Evolutionary conservation across 345 rosid species (phyloP).

Genomic region (Adansonia digitata): DNA sequence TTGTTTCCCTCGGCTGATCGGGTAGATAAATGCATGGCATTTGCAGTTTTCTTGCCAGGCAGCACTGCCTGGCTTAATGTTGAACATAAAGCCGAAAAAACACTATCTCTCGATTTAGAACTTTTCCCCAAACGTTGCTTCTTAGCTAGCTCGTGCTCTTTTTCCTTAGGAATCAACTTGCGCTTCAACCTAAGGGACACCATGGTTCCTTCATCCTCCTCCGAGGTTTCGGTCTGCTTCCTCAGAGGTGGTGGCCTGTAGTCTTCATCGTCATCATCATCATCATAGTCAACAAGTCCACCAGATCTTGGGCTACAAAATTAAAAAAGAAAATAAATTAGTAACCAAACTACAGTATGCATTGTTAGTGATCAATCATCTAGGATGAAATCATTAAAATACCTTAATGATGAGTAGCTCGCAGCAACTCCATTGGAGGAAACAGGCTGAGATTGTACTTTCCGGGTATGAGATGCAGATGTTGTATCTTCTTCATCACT

Average conservation of each 20-base stretch:
- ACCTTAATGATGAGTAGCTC: constrained; percentile 56
- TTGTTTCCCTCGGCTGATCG: constrained; percentile 30
- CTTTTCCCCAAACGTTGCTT: constrained; percentile 58
- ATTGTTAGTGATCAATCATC: not conserved
- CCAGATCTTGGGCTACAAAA: constrained; percentile 57
- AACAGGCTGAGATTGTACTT: constrained; percentile 48
- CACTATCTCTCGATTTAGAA: constrained; percentile 53
- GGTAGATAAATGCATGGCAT: constrained; percentile 23
- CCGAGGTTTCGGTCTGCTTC: constrained; percentile 54
- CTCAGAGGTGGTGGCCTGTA: constrained; percentile 71
- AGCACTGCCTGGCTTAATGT: constrained; percentile 82
- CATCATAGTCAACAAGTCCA: constrained; percentile 94
- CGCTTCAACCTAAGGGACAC: constrained; percentile 66
- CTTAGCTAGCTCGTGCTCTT: constrained; percentile 55
- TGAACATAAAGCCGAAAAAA: constrained; percentile 78
- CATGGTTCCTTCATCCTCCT: constrained; percentile 68
- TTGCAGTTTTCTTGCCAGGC: constrained; percentile 52
- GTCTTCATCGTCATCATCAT: constrained; percentile 90
- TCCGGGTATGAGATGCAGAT: constrained; percentile 57
- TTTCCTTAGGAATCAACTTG: constrained; percentile 50
- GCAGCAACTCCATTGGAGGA: constrained; percentile 70
- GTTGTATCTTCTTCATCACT: constrained; percentile 95
- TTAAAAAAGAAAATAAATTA: not conserved
- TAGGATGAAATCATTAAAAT: constrained; percentile 10
- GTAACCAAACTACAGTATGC: not conserved